phyloP scores from a whole-genome alignment of 345 rosid species.

The Lenwebbia sp. region DNA sequence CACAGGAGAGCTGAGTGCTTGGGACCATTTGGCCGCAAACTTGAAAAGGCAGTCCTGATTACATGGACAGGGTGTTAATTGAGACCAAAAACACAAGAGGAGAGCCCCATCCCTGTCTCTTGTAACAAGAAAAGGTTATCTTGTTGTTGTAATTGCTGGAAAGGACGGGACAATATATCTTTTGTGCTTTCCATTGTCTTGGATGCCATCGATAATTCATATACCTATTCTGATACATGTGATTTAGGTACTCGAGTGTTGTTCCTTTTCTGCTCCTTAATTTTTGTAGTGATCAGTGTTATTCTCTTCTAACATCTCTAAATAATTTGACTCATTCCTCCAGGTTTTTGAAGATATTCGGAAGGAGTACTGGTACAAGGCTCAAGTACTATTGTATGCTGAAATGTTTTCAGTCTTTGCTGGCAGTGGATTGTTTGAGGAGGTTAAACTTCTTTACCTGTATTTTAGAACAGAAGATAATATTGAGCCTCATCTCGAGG shows the following conservation, averaged over 20 bases:
- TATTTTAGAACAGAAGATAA: constrained; percentile 30
- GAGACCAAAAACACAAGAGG: rapidly evolving
- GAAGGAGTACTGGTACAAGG: constrained; percentile 66
- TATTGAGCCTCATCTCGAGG: constrained; percentile 40
- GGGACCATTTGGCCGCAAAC: neutral
- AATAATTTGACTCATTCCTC: neutral
- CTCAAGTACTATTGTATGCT: constrained; percentile 41
- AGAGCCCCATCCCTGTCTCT: neutral
- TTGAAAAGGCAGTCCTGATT: neutral
- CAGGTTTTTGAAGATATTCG: constrained; percentile 71
- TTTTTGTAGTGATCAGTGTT: neutral
- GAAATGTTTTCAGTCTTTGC: constrained; percentile 49
- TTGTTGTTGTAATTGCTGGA: neutral
- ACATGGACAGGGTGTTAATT: neutral
- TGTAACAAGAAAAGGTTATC: neutral
- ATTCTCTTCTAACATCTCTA: neutral
- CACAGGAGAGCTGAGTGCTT: neutral
- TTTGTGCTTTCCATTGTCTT: neutral
- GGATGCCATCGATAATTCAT: neutral
- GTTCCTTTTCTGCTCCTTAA: rapidly evolving
- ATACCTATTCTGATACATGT: neutral
- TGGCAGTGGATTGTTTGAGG: constrained; percentile 32
- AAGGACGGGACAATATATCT: neutral
- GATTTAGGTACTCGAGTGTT: rapidly evolving
- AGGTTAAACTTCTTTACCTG: constrained; percentile 27